Evolutionary conservation across 179 eudicot species (phyloP), one percentile per base, ranked within the genome.

Genomic region (Beta lomatogona): DNA sequence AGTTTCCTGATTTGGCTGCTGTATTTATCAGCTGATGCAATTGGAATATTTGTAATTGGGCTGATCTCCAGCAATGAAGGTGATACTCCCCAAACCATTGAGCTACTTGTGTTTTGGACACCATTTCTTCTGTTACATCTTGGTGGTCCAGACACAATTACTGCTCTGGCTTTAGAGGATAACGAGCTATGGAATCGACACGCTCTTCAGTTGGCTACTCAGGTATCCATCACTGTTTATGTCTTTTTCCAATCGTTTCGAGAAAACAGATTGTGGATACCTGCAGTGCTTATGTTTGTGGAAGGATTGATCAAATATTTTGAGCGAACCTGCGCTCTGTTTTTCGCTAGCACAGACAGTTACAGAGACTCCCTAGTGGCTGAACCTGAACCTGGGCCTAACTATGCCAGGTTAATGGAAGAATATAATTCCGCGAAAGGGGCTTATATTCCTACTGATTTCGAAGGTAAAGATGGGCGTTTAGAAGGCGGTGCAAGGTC

Each of bases 111-210:
- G 1, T 73, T 79, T 16, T 79, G 82, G 82, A n/a, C 82, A 3
- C 77, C 77, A 4, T 71, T 79, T 22, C 77, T 79, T 19, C 66
- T 80, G 2, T 1, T 80, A 0, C 83, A 80, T 45, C 73, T 80
- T 12, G 79, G 78, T 12, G 83, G 83, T 10, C 83, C 83, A 0
- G 78, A 80, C 73, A 73, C 83, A 2, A 80, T 80, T 44, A 74
- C 83, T n/a, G 83, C 83, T 52, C 66, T 73, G 1, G 78, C 83
- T 5, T 19, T 80, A 21, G 78, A 73, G 55, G 83, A 80, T 31
- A 80, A 80, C 28, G 83, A 80, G 22, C 41, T 80, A 12, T 80
- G 83, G 83, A 50, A 31, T 74, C 72, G 83, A 52, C 83, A 80
- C 3, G 66, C 61, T 64, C 83, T 80, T 64, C 78, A 80, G 57